Evolutionary conservation across 2,329 filamentous ascomycete genomes (phyloP), one percentile per base, ranked within the genome.

Genomic region (Aspergillus neoniger): DNA sequence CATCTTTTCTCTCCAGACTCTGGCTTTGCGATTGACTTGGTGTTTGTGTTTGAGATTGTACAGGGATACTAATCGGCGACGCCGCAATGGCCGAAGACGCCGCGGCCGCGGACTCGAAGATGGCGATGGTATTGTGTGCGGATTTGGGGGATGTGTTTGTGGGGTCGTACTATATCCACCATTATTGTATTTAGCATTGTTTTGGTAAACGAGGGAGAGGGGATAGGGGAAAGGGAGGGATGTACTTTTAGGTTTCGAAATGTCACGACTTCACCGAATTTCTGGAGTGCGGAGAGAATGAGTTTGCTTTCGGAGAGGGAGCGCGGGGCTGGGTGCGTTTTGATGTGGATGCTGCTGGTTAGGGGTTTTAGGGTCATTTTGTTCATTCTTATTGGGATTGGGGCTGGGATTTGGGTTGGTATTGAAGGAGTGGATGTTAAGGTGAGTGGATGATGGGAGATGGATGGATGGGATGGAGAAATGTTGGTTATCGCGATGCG

Each of bases 251-350:
- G 58, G 58, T 75, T 77, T 32, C 72, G 67, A 63, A 77, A 79
- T 23, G 72, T 73, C 9, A 70, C 65, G 7, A 79, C 75, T 63
- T 79, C 76, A 19, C 77, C 77, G 65, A 76, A 79, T 66, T 76
- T 74, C 62, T 78, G 76, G 17, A 79, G 66, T 6, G 74, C 72
- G 43, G 69, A 63, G 19, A 79, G 70, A 25, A 79, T 63, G 17
- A 69, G 66, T 60, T 69, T 70, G 61, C 73, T 76, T 58, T 79
- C 74, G 19, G 65, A 55, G 6, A 79, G 58, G 32, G 63, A 72
- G 23, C 65, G 68, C 14, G 73, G 70, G 4, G 65, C 50, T 0
- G 74, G 74, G 8, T 52, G 53, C 50, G 72, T 69, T 23, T 60
- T 67, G 30, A 79, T 71, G 65, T 73, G 67, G 9, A 78, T 69